These are phyloP conservation scores for Myriangium duriaei DNA, from an alignment of 2,329 filamentous ascomycete species.

Conservation along the genomic window DNA sequence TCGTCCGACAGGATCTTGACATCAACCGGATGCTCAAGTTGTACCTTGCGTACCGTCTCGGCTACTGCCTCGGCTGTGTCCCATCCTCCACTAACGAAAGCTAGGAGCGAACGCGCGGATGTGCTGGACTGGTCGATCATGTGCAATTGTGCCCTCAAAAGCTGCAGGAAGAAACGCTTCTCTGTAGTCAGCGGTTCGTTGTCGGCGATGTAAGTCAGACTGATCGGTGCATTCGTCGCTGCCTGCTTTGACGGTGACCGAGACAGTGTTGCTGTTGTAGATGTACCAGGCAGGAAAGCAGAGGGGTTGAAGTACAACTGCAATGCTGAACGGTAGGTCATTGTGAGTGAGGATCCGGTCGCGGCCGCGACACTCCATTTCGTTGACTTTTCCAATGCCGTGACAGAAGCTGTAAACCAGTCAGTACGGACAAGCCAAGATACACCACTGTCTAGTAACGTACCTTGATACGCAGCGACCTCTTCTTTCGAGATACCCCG, in stretches of 20 bases:
- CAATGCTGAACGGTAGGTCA: conserved; percentile 60
- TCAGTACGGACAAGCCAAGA: too few relatives aligned
- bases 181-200: conserved; percentile 49
- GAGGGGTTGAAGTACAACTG: conserved; percentile 59
- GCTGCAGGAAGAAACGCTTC: conserved; percentile 63
- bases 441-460: conserved; percentile 15
- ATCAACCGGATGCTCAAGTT: conserved; percentile 51
- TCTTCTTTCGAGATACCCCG: conserved; percentile 79
- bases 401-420: conserved; percentile 54
- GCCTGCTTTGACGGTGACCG: conserved; percentile 11
- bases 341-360: conserved; percentile 53
- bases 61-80: conserved; percentile 48
- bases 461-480: conserved; percentile 67
- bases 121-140: conserved; percentile 47
- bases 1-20: conserved; percentile 53
- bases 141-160: conserved; percentile 56
- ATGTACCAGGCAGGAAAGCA: conserved; percentile 39
- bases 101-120: conserved; percentile 45
- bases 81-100: conserved; percentile 52
- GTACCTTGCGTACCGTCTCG: conserved; percentile 49
- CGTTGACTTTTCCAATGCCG: conserved; percentile 50
- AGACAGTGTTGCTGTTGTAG: conserved; percentile 3
- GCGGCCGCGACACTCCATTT: conserved; percentile 57
- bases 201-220: conserved; percentile 55
- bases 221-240: conserved; percentile 38